Base-by-base conservation (phyloP, 805 yeast species). In the Candida ovalis region DNA sequence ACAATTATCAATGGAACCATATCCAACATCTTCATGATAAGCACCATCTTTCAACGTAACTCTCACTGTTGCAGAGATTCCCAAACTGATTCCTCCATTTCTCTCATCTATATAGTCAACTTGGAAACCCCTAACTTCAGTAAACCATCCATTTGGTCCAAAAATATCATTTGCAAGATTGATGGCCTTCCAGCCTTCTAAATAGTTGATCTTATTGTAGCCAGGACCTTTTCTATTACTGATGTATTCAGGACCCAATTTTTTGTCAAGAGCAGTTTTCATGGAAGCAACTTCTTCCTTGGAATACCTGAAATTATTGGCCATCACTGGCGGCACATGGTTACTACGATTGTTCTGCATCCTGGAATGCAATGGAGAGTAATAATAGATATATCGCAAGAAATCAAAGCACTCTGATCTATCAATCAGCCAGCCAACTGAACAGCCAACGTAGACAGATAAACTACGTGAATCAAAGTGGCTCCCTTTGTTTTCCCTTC, bases 131-230 rank as follows among this genome's bases (percentile, higher is more conserved):
- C 79, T 78, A 4, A 87, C 76, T 57, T 86, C 92, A 0, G 90
- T 81, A 54, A 76, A 73, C 96, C 96, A 87, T 1, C 94, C 94
- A 59, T 86, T 82, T 57, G 84, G 86, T 0, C 95, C 95, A 73
- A 87, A 86, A 3, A 87, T 81, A 56, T 83, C 85, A 59, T 87
- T 87, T 13, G 96, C 95, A 42, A 87, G 64, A 59, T 84, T 84
- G 35, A 87, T 76, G 2, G 88, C 92, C 60, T 80, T 84, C 90
- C 92, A 86, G 1, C 95, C 96, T 64, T 86, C 94, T 37, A 87
- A 75, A 57, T 87, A 86, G 2, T 86, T 81, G 3, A 87, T 87
- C 46, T 77, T 73, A 41, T 73, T 75, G 13, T 86, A 83, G 2
- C 88, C 89, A 32, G 84, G 88, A 2, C 90, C 91, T 7, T 89